Evolutionary conservation across 208 protist genomes (phyloP), one percentile per base, ranked within the genome.

Genomic region (Eutreptiella sp.): DNA sequence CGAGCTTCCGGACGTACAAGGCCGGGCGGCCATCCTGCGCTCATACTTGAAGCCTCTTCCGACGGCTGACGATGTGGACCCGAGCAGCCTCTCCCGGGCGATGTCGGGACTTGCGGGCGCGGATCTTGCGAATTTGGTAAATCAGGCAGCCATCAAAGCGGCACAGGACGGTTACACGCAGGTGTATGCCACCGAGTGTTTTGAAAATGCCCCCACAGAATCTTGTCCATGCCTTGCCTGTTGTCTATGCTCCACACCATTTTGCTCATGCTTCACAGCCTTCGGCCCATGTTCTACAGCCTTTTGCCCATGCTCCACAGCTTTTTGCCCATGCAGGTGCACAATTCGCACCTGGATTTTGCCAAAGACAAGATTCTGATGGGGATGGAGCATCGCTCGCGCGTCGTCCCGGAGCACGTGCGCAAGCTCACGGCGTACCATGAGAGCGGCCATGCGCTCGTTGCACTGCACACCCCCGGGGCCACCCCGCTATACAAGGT

Each of bases 391-490:
- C 80, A 89, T 48, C 77, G 77, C 57, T 84, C 60, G 42, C 77
- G 79, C 27, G 39, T 11, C 31, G 85, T 85, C 79, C 59, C 70
- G 19, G 72, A 79, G 26, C 53, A 36, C 24, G 78, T 75, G 36
- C 64, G 72, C 24, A 61, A 58, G 29, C 82, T 82, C 27, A 76
- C 79, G 1, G 86, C 86, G 0, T 91, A 94, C 29, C 94, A 97
- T 76, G 94, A 98, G 72, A 92, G 85, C 52, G 93, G 94, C 4
- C 94, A 97, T 75, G 83, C 94, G 0, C 62, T 98, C 3, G 79
- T 96, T 21, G 88, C 88, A 36, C 93, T 90, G 57, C 61, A 96
- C 34, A 73, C 87, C 24, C 80, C 87, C 19, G 68, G 88, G 68
- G 84, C 83, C 46, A 76, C 83, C 19, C 74, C 83, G 33, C 88